Evolutionary conservation across 257 asterid species (phyloP), one percentile per base, ranked within the genome.

Genomic region (Salvia hispanica): DNA sequence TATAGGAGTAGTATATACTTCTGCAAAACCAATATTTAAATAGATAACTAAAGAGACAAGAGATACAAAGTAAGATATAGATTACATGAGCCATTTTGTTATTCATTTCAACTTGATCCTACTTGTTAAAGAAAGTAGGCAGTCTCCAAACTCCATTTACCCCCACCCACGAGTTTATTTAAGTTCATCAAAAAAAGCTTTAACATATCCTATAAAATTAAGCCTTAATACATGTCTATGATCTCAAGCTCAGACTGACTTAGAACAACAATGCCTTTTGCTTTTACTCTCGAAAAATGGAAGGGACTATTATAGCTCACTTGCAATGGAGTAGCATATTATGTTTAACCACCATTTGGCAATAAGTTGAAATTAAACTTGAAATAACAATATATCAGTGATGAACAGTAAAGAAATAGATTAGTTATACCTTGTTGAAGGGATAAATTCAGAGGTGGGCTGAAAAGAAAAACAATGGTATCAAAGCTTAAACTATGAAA

Each of bases 101-200:
- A n/a, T n/a, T n/a, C n/a, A n/a, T 9, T 5, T 9, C 0, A 52
- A 52, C 34, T 52, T 51, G 33, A 21, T 53, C 37, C 9, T 12
- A 53, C 37, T 54, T 6, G 3, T 15, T 21, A 9, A 42, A 28
- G 56, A 55, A 55, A 67, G 72, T 28, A 5, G 53, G 64, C 57
- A 28, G 37, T 44, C 46, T 56, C 64, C 18, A 43, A 67, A 67
- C 64, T 53, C 50, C 39, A 66, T 3, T 15, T 48, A 48, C 10
- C 18, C 34, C 62, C 62, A 57, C 53, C 50, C 62, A 18, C 52
- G 13, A 60, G 34, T 25, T 40, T n/a, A 45, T 42, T 37, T 53
- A 1, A 18, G 52, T 39, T 66, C 9, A 39, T 53, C 8, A 36
- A 67, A 53, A 54, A 64, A 33, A 4, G 58, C 58, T 51, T 16